Percentiles rank a stretch among this genome's conserved stretches.
Conservation (phyloP, 75 land plant species). For the Pseudotsuga menziesii region DNA sequence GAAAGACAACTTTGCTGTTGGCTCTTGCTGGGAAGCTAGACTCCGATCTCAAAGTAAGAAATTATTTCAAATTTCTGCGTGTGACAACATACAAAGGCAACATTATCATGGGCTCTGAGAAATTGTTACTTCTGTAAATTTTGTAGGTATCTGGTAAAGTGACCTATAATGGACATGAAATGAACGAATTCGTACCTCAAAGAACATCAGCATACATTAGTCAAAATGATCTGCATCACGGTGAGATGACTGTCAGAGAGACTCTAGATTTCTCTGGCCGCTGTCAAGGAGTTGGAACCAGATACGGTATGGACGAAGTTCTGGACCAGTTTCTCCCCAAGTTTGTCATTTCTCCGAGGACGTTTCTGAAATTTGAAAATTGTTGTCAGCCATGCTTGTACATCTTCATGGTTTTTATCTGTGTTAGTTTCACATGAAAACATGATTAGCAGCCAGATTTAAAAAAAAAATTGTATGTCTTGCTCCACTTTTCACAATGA, state of each 20-base stretch:
- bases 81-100: neutral
- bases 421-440: neutral
- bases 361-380: neutral
- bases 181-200: neutral
- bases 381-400: neutral
- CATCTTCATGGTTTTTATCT: neutral
- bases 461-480: neutral
- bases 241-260: constrained; percentile 47
- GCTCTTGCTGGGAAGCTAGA: constrained; percentile 18
- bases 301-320: constrained; percentile 43
- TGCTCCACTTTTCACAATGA: neutral
- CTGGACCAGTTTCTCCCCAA: constrained; percentile 1
- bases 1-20: constrained; percentile 17
- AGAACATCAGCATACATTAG: neutral
- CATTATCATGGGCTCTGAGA: no score
- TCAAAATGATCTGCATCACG: constrained; percentile 76
- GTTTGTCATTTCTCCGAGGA: neutral
- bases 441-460: neutral
- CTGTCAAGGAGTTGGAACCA: constrained; percentile 71
- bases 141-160: constrained; percentile 27
- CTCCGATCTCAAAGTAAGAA: constrained; percentile 9
- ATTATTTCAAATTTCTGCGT: neutral
- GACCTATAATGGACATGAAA: neutral
- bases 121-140: neutral
- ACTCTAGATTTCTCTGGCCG: constrained; percentile 68